phyloP scores from a whole-genome alignment of 768 basidiomycete species.

The Tylopilus vinaceipallidus region DNA sequence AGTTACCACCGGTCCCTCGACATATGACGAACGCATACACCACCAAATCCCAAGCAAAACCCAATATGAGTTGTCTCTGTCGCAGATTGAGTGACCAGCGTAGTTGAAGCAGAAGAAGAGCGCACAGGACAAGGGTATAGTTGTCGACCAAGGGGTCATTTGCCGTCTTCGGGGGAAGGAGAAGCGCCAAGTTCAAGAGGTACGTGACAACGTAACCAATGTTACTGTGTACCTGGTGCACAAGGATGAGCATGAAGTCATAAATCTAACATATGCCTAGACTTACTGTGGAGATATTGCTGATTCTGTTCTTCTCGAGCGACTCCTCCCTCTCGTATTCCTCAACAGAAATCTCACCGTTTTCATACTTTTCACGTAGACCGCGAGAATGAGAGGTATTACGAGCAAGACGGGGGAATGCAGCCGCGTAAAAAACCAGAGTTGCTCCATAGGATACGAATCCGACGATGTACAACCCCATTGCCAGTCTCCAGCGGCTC shows the following conservation, averaged over 20 bases:
- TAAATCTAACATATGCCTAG: not conserved
- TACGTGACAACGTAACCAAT: conserved; percentile 69
- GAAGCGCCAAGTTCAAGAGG: conserved; percentile 64
- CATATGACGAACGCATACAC: conserved; percentile 49
- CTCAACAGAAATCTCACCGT: conserved; percentile 55
- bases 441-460: conserved; percentile 81
- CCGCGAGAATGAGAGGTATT: conserved; percentile 65
- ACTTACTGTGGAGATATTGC: conserved; percentile 77
- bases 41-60: conserved; percentile 83
- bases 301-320: conserved; percentile 80
- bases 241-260: not conserved
- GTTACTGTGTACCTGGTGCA: conserved; percentile 64
- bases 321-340: conserved; percentile 75
- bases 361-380: conserved; percentile 54
- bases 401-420: conserved; percentile 78
- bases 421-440: conserved; percentile 74
- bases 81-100: not conserved
- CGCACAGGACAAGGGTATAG: conserved; percentile 69
- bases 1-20: not conserved
- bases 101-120: not conserved
- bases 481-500: conserved; percentile 68
- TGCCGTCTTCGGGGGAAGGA: conserved; percentile 48
- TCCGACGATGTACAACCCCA: conserved; percentile 77
- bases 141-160: conserved; percentile 67
- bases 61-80: conserved; percentile 72